Evolutionary conservation across 2,329 filamentous ascomycete genomes (phyloP).

Genomic region (Sclerotinia sclerotiorum): DNA sequence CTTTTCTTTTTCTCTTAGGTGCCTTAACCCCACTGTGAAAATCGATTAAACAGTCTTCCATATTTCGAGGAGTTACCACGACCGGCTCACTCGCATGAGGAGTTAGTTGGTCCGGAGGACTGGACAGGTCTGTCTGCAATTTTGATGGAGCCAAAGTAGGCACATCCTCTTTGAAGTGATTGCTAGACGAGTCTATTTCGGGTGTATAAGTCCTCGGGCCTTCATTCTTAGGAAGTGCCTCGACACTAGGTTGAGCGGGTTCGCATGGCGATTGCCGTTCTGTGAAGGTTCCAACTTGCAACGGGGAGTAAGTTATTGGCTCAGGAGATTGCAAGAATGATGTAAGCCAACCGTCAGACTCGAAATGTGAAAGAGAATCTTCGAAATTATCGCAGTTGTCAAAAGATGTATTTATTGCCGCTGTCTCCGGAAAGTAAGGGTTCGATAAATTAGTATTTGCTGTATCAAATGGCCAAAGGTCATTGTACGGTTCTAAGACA

Average conservation of each 20-base stretch:
- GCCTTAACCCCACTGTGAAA: slow-evolving; percentile 17
- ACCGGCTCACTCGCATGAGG: background rate
- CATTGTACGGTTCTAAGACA: background rate
- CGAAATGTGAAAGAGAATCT: background rate
- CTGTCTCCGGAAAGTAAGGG: background rate
- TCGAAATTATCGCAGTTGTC: background rate
- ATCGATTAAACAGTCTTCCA: slow-evolving; percentile 16
- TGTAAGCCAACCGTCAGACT: slow-evolving; percentile 10
- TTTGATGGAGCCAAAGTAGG: background rate
- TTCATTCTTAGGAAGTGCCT: background rate
- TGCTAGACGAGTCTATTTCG: background rate
- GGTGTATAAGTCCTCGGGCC: background rate
- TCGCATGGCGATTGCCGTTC: background rate
- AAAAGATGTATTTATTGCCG: background rate
- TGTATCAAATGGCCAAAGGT: background rate
- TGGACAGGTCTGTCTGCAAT: background rate
- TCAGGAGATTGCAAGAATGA: slow-evolving; percentile 8
- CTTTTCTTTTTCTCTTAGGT: slow-evolving; percentile 24
- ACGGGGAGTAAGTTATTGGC: background rate
- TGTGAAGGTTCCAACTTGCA: background rate
- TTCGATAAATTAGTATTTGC: background rate
- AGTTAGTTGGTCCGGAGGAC: background rate
- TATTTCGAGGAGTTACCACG: background rate
- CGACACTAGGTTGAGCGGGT: too few species aligned
- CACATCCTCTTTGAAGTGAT: background rate